phyloP scores from a whole-genome alignment of 306 rosid genomes.

The Inga laurina region DNA sequence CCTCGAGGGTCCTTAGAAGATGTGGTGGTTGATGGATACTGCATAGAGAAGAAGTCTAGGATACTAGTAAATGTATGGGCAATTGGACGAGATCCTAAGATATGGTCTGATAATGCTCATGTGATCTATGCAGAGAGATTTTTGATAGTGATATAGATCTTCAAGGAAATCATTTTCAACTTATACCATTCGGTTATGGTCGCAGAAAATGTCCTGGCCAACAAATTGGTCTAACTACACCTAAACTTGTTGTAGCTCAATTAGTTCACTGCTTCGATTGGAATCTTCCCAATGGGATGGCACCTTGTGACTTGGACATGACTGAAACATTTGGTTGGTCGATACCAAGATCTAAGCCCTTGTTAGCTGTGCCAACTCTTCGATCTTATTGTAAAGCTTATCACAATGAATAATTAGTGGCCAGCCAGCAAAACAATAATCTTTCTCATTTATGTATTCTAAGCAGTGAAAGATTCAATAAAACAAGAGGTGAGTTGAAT shows the following conservation, averaged over 20 bases:
- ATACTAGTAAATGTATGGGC: constrained; percentile 35
- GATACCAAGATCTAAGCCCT: neutral
- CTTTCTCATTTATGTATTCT: neutral
- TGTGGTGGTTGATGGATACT: constrained; percentile 16
- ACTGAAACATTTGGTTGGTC: constrained; percentile 26
- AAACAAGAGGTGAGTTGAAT: too few species aligned
- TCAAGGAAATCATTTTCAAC: constrained; percentile 24
- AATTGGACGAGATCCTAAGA: constrained; percentile 30
- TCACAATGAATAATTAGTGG: neutral
- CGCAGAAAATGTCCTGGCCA: constrained; percentile 41
- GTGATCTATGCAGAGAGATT: constrained; percentile 40
- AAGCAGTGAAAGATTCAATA: neutral
- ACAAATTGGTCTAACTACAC: constrained; percentile 24
- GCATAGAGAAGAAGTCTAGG: constrained; percentile 29
- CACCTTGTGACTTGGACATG: constrained; percentile 38
- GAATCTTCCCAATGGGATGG: constrained; percentile 31
- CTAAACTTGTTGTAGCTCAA: constrained; percentile 33
- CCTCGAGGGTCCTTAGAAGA: constrained; percentile 26
- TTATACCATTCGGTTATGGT: constrained; percentile 43
- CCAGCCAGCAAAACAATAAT: neutral
- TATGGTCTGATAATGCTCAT: constrained; percentile 11
- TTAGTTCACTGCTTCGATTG: constrained; percentile 45
- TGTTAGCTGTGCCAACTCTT: constrained; percentile 26
- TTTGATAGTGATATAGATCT: neutral
- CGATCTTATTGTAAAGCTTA: neutral